Conservation (phyloP, 805 yeast species). For the Ogataea salicorniae region DNA sequence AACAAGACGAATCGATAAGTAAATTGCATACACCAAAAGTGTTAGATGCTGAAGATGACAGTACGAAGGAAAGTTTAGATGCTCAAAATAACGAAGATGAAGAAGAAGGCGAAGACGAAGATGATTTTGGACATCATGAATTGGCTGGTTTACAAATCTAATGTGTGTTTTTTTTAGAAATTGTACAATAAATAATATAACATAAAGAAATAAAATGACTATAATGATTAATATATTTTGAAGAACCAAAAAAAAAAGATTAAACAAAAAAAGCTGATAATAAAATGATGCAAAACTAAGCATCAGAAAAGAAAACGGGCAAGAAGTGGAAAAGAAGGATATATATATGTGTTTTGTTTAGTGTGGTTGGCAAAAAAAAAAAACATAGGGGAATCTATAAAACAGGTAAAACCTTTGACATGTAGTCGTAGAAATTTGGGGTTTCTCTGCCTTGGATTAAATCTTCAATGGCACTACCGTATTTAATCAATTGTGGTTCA, state of each 20-base stretch:
- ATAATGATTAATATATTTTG: too few relatives aligned
- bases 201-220: too few relatives aligned
- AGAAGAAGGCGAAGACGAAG: neutral
- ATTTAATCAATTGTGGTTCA: conserved; percentile 25
- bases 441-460: conserved; percentile 13
- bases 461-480: conserved; percentile 29
- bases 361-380: neutral
- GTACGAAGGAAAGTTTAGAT: neutral
- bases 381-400: neutral
- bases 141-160: too few relatives aligned
- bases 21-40: neutral
- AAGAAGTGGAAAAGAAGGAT: neutral
- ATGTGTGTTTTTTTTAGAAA: too few relatives aligned
- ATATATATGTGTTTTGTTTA: too few relatives aligned
- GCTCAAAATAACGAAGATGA: neutral
- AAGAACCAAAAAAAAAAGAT: too few relatives aligned
- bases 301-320: too few relatives aligned
- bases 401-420: conserved; percentile 25
- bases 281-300: too few relatives aligned
- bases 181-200: too few relatives aligned
- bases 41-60: neutral
- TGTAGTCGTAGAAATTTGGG: conserved; percentile 21
- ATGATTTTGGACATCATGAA: neutral
- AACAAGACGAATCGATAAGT: neutral
- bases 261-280: too few relatives aligned